phyloP scores from a whole-genome alignment of 176 grass and related monocot genomes.

The Oryza meridionalis region DNA sequence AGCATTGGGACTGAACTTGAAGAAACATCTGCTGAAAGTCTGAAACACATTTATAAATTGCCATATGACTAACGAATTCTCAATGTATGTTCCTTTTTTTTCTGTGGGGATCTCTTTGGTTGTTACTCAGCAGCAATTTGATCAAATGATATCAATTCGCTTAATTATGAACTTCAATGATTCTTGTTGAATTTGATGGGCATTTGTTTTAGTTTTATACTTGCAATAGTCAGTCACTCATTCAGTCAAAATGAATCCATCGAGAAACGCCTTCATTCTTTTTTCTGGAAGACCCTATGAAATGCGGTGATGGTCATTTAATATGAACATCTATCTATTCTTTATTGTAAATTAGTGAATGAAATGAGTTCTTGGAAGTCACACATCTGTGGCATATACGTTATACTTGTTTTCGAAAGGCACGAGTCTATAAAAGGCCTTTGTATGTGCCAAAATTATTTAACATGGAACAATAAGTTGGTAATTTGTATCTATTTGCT shows the following conservation, averaged over 20 bases:
- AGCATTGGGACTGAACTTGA: neutral
- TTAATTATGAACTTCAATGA: constrained; percentile 5
- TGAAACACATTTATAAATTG: constrained; percentile 4
- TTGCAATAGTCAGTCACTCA: constrained; percentile 9
- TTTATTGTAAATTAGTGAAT: neutral
- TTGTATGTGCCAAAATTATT: neutral
- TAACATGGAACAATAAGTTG: constrained; percentile 1
- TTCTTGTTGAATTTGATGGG: constrained; percentile 12
- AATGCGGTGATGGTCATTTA: neutral
- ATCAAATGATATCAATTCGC: constrained; percentile 10
- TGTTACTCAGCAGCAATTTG: constrained; percentile 16
- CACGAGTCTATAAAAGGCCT: neutral
- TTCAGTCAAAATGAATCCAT: constrained; percentile 8
- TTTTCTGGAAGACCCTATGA: neutral
- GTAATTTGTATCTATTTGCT: neutral
- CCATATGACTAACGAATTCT: neutral
- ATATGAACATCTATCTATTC: constrained; percentile 11
- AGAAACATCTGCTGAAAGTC: neutral
- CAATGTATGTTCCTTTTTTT: neutral
- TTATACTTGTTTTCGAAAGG: neutral
- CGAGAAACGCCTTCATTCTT: constrained; percentile 5
- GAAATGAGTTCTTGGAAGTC: neutral
- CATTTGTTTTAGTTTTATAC: neutral
- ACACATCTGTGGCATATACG: neutral
- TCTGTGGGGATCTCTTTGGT: neutral